Evolutionary conservation across 495 filamentous ascomycete species (phyloP).

Genomic region (Neurospora sp.): DNA sequence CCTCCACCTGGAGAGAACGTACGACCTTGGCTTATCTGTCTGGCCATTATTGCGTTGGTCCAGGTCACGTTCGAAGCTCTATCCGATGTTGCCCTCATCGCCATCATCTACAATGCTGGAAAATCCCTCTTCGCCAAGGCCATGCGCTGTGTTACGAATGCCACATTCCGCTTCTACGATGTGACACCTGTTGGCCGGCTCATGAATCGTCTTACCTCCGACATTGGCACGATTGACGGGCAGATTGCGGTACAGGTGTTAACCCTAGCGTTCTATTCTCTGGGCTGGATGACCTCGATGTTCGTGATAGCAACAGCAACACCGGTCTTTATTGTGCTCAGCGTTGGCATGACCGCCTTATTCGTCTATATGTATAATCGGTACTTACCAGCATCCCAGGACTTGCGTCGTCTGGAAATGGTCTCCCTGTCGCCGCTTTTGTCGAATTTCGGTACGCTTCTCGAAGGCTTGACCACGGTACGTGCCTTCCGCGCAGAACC

Average conservation of each 20-base stretch:
- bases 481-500: constrained; percentile 62
- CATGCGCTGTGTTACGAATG: constrained; percentile 58
- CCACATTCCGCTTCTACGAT: constrained; percentile 82
- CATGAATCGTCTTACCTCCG: constrained; percentile 80
- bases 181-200: constrained; percentile 72
- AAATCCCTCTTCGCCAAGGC: constrained; percentile 58
- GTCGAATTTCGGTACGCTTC: constrained; percentile 73
- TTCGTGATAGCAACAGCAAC: constrained; percentile 66
- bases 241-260: constrained; percentile 63
- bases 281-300: constrained; percentile 62
- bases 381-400: constrained; percentile 76
- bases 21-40: constrained; percentile 60
- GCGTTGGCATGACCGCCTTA: constrained; percentile 46
- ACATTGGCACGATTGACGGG: constrained; percentile 76
- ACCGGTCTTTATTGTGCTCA: constrained; percentile 62
- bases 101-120: constrained; percentile 68
- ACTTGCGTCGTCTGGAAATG: constrained; percentile 71
- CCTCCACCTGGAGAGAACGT: constrained; percentile 60
- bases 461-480: constrained; percentile 72
- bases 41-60: constrained; percentile 49
- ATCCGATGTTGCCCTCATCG: constrained; percentile 49
- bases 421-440: constrained; percentile 72
- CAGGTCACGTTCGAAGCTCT: constrained; percentile 46
- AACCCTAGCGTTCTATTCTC: constrained; percentile 49
- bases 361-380: constrained; percentile 61